A percentile compares a stretch with the other conserved stretches of the same genome.
Evolutionary conservation across 1,284 basidiomycete genomes (phyloP).

Genomic region (Athelia psychrophila): DNA sequence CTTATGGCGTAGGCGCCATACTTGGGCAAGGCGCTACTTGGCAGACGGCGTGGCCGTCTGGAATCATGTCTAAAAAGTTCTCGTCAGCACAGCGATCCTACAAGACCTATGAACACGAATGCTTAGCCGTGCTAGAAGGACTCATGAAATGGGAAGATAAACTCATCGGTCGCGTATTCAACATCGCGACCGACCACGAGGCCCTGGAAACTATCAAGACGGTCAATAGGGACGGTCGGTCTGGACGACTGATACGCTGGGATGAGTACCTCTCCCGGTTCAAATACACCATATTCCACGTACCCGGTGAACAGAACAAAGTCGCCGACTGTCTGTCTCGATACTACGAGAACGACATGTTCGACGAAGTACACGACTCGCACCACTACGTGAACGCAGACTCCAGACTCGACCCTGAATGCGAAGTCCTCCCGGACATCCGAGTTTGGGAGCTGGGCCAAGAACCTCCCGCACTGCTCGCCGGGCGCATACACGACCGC

Average conservation of each 20-base stretch:
- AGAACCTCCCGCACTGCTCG: not conserved
- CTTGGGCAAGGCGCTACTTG: constrained; percentile 27
- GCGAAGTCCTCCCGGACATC: constrained; percentile 14
- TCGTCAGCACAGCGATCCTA: constrained; percentile 37
- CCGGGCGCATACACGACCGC: not conserved
- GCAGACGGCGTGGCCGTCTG: constrained; percentile 21
- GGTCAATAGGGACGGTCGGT: not conserved
- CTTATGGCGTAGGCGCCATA: constrained; percentile 24
- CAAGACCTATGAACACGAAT: constrained; percentile 31
- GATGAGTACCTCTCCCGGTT: constrained; percentile 19
- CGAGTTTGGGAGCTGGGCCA: constrained; percentile 6
- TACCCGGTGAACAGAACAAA: constrained; percentile 27
- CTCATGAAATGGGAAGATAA: constrained; percentile 28
- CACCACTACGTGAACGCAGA: constrained; percentile 12
- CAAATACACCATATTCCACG: constrained; percentile 27
- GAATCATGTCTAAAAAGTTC: constrained; percentile 36
- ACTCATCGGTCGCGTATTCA: constrained; percentile 27
- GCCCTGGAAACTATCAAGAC: constrained; percentile 13
- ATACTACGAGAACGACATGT: constrained; percentile 15
- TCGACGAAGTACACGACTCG: not conserved
- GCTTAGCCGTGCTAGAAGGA: constrained; percentile 31
- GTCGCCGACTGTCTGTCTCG: constrained; percentile 29
- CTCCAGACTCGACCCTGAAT: constrained; percentile 18
- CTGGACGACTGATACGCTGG: constrained; percentile 1
- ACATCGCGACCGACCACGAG: constrained; percentile 35